Percentiles rank a stretch among this genome's conserved stretches.
Evolutionary conservation across 176 grass and related monocot genomes (phyloP).

Genomic region (Eleusine coracana): DNA sequence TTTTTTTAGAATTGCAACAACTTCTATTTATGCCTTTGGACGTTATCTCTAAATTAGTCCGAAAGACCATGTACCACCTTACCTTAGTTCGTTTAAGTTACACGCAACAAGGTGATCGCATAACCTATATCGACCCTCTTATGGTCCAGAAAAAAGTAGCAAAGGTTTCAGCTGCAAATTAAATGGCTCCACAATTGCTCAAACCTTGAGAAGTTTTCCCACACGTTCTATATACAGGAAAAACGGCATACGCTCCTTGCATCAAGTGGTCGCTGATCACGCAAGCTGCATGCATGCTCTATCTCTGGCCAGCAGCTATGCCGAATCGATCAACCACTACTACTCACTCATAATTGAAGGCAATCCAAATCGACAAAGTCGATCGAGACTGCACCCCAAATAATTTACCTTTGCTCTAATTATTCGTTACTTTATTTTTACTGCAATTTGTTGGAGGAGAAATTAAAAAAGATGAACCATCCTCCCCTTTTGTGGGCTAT

Average conservation of each 20-base stretch:
- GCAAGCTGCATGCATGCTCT: slow-evolving; percentile 8
- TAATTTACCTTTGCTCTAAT: slow-evolving; percentile 32
- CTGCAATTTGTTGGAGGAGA: not conserved
- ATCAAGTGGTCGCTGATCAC: not conserved
- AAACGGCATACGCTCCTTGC: not conserved
- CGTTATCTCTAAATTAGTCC: too few species aligned
- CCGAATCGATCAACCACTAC: not conserved
- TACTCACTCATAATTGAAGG: slow-evolving; percentile 23
- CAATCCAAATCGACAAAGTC: slow-evolving; percentile 17
- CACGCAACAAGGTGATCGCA: too few species aligned
- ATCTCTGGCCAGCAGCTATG: not conserved
- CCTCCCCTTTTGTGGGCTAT: slow-evolving; percentile 25
- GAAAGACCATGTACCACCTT: too few species aligned
- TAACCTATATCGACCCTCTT: too few species aligned
- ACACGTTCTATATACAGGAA: not conserved
- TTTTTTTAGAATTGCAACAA: too few species aligned
- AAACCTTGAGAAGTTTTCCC: too few species aligned
- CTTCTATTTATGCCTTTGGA: too few species aligned
- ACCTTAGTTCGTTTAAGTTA: too few species aligned
- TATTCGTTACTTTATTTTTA: slow-evolving; percentile 6
- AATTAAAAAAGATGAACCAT: not conserved
- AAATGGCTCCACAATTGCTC: too few species aligned
- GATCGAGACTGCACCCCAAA: slow-evolving; percentile 23
- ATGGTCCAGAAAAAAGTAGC: too few species aligned
- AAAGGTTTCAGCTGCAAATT: too few species aligned